phyloP scores from a whole-genome alignment of 441 rosid species.

The Pelargonium fulgidum region DNA sequence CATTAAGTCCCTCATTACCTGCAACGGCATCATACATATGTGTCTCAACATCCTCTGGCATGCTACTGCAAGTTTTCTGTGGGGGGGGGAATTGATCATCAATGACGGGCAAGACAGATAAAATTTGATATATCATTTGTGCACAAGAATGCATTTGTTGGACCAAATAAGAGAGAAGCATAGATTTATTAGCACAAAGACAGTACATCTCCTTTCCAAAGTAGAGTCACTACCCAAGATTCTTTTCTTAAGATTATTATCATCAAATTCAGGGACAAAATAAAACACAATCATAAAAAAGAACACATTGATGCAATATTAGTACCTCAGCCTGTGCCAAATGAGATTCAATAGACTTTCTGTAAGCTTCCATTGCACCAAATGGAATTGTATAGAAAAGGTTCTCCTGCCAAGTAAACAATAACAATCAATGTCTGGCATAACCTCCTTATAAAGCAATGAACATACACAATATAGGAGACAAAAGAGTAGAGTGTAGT shows the following conservation, averaged over 20 bases:
- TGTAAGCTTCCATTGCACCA: conserved; percentile 77
- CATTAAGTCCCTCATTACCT: conserved; percentile 43
- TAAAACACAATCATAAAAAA: conserved; percentile 11
- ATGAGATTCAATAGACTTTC: conserved; percentile 75
- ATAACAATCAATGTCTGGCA: conserved; percentile 10
- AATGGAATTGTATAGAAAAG: conserved; percentile 86
- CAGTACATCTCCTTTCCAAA: neutral
- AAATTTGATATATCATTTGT: conserved; percentile 5
- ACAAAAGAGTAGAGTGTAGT: neutral
- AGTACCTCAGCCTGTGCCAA: conserved; percentile 61
- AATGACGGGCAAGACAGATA: conserved; percentile 10
- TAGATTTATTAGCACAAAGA: neutral
- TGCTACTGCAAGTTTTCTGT: conserved; percentile 69
- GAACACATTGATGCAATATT: conserved; percentile 17
- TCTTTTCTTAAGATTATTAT: neutral
- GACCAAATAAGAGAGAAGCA: neutral
- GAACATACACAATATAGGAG: neutral
- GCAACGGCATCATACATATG: conserved; percentile 58
- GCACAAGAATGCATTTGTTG: neutral
- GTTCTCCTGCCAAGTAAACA: conserved; percentile 66
- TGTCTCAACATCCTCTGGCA: conserved; percentile 87
- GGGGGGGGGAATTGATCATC: conserved; percentile 12
- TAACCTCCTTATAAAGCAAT: neutral
- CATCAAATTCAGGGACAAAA: conserved; percentile 12
- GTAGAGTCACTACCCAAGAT: neutral